Conservation (phyloP, 1,284 basidiomycete genomes). For the Leccinum variabile region DNA sequence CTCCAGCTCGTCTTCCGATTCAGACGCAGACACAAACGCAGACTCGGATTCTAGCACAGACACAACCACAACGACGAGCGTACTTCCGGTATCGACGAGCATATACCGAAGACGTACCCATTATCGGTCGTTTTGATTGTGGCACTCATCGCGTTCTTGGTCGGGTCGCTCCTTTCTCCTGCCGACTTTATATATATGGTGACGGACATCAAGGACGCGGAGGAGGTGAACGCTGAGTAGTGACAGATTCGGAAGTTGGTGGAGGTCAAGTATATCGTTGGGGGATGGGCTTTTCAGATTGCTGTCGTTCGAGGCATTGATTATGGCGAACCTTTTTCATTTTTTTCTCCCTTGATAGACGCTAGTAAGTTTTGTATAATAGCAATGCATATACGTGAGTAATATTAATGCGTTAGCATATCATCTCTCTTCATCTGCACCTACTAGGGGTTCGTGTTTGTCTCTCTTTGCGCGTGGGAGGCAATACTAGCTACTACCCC, state of each 20-base stretch:
- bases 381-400: slow-evolving; percentile 10
- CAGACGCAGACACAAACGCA: neutral
- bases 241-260: slow-evolving; percentile 78
- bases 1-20: neutral
- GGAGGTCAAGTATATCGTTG: slow-evolving; percentile 74
- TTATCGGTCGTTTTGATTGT: slow-evolving; percentile 73
- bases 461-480: too few relatives aligned
- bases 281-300: slow-evolving; percentile 81
- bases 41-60: neutral
- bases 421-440: neutral
- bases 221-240: slow-evolving; percentile 61
- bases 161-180: slow-evolving; percentile 86
- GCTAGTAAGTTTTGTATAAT: slow-evolving; percentile 10
- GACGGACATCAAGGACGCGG: slow-evolving; percentile 52
- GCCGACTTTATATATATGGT: slow-evolving; percentile 90
- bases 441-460: too few relatives aligned
- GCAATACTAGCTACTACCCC: too few relatives aligned
- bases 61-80: slow-evolving; percentile 2
- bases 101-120: slow-evolving; percentile 46
- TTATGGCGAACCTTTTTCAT: neutral
- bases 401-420: neutral
- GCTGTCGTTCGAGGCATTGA: slow-evolving; percentile 74
- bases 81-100: slow-evolving; percentile 54
- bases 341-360: slow-evolving; percentile 8
- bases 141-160: slow-evolving; percentile 85